Base-by-base conservation (phyloP, 1,139 yeast species). In the Arxiozyma heterogenica region DNA sequence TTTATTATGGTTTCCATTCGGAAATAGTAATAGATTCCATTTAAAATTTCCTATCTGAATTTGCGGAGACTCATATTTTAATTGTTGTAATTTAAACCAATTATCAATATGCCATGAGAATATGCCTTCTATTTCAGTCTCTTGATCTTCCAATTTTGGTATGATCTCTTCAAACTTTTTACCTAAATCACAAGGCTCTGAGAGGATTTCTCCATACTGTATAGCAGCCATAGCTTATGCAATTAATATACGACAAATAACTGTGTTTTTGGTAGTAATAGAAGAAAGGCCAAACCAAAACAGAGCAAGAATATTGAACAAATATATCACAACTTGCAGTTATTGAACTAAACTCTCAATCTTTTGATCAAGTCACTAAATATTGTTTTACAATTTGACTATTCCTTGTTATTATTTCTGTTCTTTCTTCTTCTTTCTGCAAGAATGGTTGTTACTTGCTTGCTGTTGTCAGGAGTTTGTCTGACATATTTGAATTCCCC, bases 21-120 rank as follows among this genome's bases (percentile, higher is more conserved):
- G 96, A 65, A 89, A 88, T 47, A 91, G 69, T 51, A 91, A 73
- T 8, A 89, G 69, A 61, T 84, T 82, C 89, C 95, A 90, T 51
- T 80, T 79, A 64, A 71, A 83, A 9, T 80, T 85, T 2, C 94
- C 96, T 58, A 84, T 78, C 53, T 71, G 75, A 62, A 84, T 84
- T 17, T 71, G 68, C 1, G 84, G 77, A 59, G 85, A 77, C 41
- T 71, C 68, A 27, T 71, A 72, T 53, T 72, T 75, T 39, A 76
- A 77, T 6, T 75, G 75, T 41, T 73, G 74, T 47, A 87, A 71
- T 2, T 71, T 67, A 49, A 72, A 67, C 85, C 95, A 86, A 62
- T 84, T 81, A 15, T 74, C 73, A 54, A 93, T 84, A 54, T 79
- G 78, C 97, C 98, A 93, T 5, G 91, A 86, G 65, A 73, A 74